Evolutionary conservation across 2,329 filamentous ascomycete species (phyloP), one percentile per base, ranked within the genome.

Genomic region (Pyrenochaeta sp.): DNA sequence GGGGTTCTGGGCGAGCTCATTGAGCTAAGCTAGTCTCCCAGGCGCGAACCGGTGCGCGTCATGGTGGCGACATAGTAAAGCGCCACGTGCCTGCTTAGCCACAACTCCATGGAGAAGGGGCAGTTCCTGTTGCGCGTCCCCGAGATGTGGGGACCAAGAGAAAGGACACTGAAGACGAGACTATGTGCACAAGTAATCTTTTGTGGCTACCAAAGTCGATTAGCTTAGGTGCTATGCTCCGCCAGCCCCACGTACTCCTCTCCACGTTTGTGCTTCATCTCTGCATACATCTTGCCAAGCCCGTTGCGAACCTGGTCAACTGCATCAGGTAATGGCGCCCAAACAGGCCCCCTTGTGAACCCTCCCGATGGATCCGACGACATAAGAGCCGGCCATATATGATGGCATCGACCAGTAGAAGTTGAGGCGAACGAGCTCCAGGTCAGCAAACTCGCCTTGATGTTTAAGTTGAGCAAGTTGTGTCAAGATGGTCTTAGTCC

Each of bases 11-110:
- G 53, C 58, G 54, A 58, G 58, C 53, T 61, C 56, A 56, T 63
- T 19, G 19, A 19, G 19, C 19, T 19, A 56, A 54, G 54, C 62
- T 57, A 58, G 27, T 36, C 12, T 49, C 13, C 55, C 48, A 54
- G 42, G 50, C 34, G 48, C 48, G 52, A 59, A 51, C 53, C 52
- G 43, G 54, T 52, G 50, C 61, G 65, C 65, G 68, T 69, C 66
- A 71, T 71, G 53, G 64, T 66, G 62, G 66, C 65, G 60, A 63
- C 53, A 57, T 56, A 37, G 50, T 42, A 34, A 52, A 46, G 32
- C 40, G 48, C 52, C 62, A 64, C 54, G 50, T 57, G 52, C 54
- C 30, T 57, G 51, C 58, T 62, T 47, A 65, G 59, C 64, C 61
- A 64, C 62, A 51, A 19, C 15, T 54, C 34, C 9, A 9, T 30